phyloP scores from a whole-genome alignment of 2,329 filamentous ascomycete genomes.

The Akanthomyces dipterigenus region DNA sequence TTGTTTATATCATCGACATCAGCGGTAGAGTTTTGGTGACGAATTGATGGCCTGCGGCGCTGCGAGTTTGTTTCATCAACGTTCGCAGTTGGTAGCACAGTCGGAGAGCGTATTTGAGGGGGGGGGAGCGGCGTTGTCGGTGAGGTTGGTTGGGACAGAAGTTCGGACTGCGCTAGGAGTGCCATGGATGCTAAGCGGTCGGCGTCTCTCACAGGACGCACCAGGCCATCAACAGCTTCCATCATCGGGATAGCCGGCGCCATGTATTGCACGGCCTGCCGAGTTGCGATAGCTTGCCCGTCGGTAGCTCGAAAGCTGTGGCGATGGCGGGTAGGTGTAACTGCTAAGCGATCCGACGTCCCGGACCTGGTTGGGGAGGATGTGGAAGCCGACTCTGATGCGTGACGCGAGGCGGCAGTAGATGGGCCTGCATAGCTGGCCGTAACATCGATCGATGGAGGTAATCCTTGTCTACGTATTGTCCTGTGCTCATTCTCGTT shows the following conservation, averaged over 20 bases:
- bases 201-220: conserved; percentile 72
- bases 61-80: conserved; percentile 47
- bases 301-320: conserved; percentile 47
- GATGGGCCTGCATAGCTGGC: conserved; percentile 34
- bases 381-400: conserved; percentile 17
- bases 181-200: conserved; percentile 82
- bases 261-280: conserved; percentile 55
- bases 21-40: conserved; percentile 84
- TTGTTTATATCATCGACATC: conserved; percentile 81
- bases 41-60: conserved; percentile 73
- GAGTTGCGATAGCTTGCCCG: conserved; percentile 31
- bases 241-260: conserved; percentile 60
- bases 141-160: conserved; percentile 85
- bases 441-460: conserved; percentile 58
- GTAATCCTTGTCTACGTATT: conserved; percentile 71
- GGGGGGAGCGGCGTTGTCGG: conserved; percentile 77
- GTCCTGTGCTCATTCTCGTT: conserved; percentile 53
- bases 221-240: conserved; percentile 65
- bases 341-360: conserved; percentile 15
- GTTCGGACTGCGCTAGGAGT: conserved; percentile 58
- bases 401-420: conserved; percentile 21
- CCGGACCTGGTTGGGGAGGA: conserved; percentile 7
- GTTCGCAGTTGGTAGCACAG: conserved; percentile 46
- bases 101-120: conserved; percentile 50
- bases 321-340: conserved; percentile 36